Base-by-base conservation (phyloP, 495 filamentous ascomycete genomes). In the Talaromyces thailandensis region DNA sequence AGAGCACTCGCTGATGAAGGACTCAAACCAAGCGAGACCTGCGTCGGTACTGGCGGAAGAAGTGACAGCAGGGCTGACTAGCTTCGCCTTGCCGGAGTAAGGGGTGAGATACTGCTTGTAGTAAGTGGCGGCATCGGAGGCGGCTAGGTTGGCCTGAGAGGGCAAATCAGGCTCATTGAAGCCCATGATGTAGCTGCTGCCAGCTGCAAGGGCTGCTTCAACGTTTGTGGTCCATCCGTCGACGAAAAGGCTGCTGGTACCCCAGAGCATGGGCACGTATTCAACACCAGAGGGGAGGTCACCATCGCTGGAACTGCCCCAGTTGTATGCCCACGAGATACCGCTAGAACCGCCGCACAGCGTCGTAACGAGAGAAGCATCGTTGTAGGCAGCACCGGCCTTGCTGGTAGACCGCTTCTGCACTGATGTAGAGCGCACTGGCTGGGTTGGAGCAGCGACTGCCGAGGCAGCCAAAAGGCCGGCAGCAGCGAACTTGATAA, bases 161-260 rank as follows among this genome's bases (percentile, higher is more conserved):
- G 65, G 2, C 56, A 80, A 77, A 66, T 96, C 92, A 40, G 90
- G 90, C 81, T 96, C 92, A 83, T 96, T 96, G 87, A 96, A 93
- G 65, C 82, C 79, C 64, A 96, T 74, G 64, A 96, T 79, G 70
- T 82, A 79, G 52, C 74, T 76, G 68, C 80, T 73, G 67, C 89
- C 89, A 29, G 71, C 69, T 55, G 78, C 64, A 45, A 93, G 81
- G 60, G 82, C 83, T 37, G 77, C 73, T 63, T 84, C 72, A 60
- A 86, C 86, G 70, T 81, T 79, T 11, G 64, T 55, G 60, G 69
- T 68, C 89, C 89, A 96, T 63, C 79, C 81, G 64, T 81, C 81
- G 61, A 82, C 79, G 11, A 51, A 51, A 21, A 25, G n/a, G 63
- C 75, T 69, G 62, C 68, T 76, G 32, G 75, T 71, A 53, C 85